A percentile compares a stretch with the other conserved stretches of the same genome.
phyloP scores from a whole-genome alignment of 1,284 basidiomycete species.

The Irpex sp. region DNA sequence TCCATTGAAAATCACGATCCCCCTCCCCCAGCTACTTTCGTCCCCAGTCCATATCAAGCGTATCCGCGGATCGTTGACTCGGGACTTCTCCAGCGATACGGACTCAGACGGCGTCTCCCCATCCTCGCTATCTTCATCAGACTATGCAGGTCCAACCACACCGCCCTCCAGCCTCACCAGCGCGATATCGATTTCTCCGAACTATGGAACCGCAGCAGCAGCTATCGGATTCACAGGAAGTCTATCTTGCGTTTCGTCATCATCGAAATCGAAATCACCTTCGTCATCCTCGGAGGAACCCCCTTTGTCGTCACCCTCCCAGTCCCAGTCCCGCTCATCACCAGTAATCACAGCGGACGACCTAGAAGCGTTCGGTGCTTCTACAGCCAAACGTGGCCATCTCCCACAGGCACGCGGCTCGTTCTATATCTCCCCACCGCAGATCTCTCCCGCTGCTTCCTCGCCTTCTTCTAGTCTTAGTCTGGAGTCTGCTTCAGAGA shows the following conservation, averaged over 20 bases:
- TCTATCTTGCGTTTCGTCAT: not conserved
- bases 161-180: conserved; percentile 3
- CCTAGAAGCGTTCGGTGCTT: not conserved
- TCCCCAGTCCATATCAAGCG: not conserved
- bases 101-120: conserved; percentile 4
- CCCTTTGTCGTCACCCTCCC: not conserved
- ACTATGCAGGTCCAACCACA: conserved; percentile 10
- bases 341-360: not conserved
- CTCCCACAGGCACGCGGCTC: not conserved
- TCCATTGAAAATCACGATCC: conserved; percentile 9
- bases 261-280: not conserved
- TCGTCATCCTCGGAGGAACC: conserved; percentile 1
- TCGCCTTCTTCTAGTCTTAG: not conserved
- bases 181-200: conserved; percentile 8
- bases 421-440: not conserved
- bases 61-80: not conserved
- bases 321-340: not conserved
- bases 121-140: conserved; percentile 7
- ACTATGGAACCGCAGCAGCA: not conserved
- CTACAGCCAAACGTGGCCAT: not conserved
- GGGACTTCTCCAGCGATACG: not conserved
- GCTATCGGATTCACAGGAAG: not conserved
- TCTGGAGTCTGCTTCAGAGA: not conserved
- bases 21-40: conserved; percentile 3
- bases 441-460: not conserved